Base-by-base conservation (phyloP, 495 filamentous ascomycete genomes). In the Lichina pygmaea region DNA sequence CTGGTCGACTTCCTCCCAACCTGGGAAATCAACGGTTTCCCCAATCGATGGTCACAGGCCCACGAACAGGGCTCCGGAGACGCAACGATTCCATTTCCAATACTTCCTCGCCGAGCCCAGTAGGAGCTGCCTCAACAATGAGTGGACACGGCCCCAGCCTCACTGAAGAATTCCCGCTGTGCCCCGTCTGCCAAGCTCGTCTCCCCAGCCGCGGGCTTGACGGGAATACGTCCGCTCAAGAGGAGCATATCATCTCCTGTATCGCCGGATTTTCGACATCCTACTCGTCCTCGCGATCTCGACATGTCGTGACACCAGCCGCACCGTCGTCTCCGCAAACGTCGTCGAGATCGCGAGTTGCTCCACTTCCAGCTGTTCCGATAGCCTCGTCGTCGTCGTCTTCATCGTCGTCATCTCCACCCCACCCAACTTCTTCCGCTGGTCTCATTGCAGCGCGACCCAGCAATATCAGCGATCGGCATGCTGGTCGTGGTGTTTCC, bases 141-240 rank as follows among this genome's bases (percentile, higher is more conserved):
- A 39, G 11, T 5, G 36, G 13, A 39, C 11, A 39, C 13, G 36
- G 6, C 36, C 3, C 10, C 36, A 15, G 11, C 13, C 61, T 68
- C 13, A 86, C 94, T 54, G 78, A 82, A 50, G 89, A 95, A 57
- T 73, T 86, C 47, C 24, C 2, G 24, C 24, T 24, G 2, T 97
- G 89, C 54, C 86, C 86, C 5, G 74, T 94, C 45, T 97, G 89
- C 53, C 78, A 84, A 48, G 61, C 61, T 8, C 70, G 73, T 50
- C 72, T 95, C 7, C 85, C 85, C 0, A 67, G 77, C 8, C 62
- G 76, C 16, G 63, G 60, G 8, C 57, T 64, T 3, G 66, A 80
- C 43, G 67, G 70, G 10, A 73, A 64, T 16, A 71, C 81, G 46
- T 57, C 66, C 9, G 63, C 66, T 0, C 71, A 86, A 10, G 83